Percentiles rank a stretch among this genome's conserved stretches.
These are phyloP conservation scores for Podospora fimiseda DNA, from an alignment of 495 filamentous ascomycete species.

Conservation along the genomic window DNA sequence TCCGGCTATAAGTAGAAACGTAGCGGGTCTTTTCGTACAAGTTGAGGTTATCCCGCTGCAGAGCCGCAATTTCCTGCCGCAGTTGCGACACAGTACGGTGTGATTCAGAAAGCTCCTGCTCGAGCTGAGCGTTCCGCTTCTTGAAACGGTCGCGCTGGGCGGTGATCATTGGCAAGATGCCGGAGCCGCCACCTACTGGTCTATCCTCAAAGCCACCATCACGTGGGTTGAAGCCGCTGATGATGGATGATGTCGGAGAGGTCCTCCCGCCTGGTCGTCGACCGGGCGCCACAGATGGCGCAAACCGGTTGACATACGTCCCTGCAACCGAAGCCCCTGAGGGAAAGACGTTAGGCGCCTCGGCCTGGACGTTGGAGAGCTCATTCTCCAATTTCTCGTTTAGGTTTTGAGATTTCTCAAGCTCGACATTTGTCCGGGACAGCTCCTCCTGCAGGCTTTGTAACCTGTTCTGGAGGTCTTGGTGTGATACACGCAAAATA, in stretches of 20 bases:
- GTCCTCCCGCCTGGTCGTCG: constrained; percentile 52
- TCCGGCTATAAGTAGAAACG: constrained; percentile 81
- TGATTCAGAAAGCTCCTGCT: constrained; percentile 78
- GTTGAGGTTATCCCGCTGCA: constrained; percentile 94
- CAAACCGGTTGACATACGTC: constrained; percentile 81
- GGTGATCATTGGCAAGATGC: constrained; percentile 95
- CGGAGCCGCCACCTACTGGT: constrained; percentile 65
- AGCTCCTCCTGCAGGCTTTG: constrained; percentile 76
- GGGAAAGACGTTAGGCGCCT: constrained; percentile 73
- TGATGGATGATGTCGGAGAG: constrained; percentile 97
- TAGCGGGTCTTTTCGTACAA: constrained; percentile 98
- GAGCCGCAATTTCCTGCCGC: constrained; percentile 80
- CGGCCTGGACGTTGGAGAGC: constrained; percentile 77
- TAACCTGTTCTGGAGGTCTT: constrained; percentile 77
- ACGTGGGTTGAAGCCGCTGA: constrained; percentile 82
- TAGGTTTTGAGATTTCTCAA: constrained; percentile 77
- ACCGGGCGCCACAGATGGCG: constrained; percentile 61
- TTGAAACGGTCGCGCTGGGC: constrained; percentile 98
- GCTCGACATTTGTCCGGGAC: constrained; percentile 73
- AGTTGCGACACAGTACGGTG: constrained; percentile 79
- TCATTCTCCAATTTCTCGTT: constrained; percentile 91
- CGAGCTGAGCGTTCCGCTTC: constrained; percentile 86
- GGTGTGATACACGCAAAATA: constrained; percentile 85
- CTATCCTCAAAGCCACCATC: constrained; percentile 56
- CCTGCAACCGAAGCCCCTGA: constrained; percentile 86